Evolutionary conservation across 2,329 filamentous ascomycete species (phyloP).

Genomic region (Monilinia aucupariae): DNA sequence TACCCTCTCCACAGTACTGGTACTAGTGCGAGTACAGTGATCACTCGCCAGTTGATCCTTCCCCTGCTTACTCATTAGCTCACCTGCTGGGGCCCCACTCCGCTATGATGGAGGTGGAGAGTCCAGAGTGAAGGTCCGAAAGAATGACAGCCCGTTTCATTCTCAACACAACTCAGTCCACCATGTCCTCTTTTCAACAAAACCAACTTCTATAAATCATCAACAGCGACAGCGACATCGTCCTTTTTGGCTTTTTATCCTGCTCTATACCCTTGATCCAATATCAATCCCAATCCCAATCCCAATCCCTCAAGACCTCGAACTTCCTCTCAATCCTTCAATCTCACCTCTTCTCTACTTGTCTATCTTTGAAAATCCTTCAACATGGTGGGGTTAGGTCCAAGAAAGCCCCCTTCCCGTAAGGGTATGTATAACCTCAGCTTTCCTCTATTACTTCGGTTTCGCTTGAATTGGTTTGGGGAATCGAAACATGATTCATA

Average conservation of each 20-base stretch:
- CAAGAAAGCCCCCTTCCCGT: conserved; percentile 60
- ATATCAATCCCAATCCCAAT: too few relatives aligned
- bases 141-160: too few relatives aligned
- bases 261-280: not conserved
- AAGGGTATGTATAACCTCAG: conserved; percentile 58
- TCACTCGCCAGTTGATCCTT: too few relatives aligned
- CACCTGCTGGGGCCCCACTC: not conserved
- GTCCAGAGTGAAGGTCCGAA: too few relatives aligned
- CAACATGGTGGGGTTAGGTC: conserved; percentile 58
- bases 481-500: not conserved
- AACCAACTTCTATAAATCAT: not conserved
- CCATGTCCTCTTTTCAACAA: not conserved
- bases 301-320: not conserved
- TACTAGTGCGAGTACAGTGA: too few relatives aligned
- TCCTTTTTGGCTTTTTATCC: not conserved
- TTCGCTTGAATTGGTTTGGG: not conserved
- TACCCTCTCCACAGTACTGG: too few relatives aligned
- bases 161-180: conserved; percentile 3
- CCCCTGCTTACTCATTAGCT: too few relatives aligned
- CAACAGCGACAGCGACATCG: not conserved
- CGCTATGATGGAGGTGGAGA: conserved; percentile 4
- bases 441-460: not conserved
- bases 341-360: not conserved
- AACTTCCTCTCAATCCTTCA: not conserved
- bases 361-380: conserved; percentile 17